Evolutionary conservation across 2,329 filamentous ascomycete genomes (phyloP).

Genomic region (Chrysoporthe austroafricana): DNA sequence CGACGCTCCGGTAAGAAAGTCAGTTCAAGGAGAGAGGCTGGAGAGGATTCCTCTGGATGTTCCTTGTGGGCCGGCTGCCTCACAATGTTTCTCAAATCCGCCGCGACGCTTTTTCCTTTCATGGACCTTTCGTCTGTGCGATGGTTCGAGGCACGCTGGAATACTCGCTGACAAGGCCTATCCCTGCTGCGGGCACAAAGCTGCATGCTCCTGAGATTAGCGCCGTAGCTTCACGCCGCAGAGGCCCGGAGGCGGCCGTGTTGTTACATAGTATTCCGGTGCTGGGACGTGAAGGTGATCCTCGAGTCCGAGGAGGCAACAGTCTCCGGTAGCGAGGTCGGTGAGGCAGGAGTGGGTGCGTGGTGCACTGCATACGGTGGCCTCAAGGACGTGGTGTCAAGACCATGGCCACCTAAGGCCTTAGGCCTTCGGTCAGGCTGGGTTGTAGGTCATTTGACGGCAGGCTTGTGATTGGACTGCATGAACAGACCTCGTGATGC

Average conservation of each 20-base stretch:
- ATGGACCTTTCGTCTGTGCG: slow-evolving; percentile 1
- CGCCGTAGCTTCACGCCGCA: slow-evolving; percentile 15
- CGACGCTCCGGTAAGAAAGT: not conserved
- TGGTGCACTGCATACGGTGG: not conserved
- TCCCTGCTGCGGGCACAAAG: slow-evolving; percentile 20
- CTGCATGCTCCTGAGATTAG: slow-evolving; percentile 16
- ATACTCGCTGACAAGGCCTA: slow-evolving; percentile 23
- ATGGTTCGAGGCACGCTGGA: slow-evolving; percentile 18
- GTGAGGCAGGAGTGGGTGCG: slow-evolving; percentile 1
- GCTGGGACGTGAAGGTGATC: not conserved
- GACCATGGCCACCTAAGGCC: not conserved
- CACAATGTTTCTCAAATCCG: not conserved
- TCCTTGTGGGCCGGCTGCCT: no score
- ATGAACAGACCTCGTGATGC: slow-evolving; percentile 4
- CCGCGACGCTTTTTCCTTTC: not conserved
- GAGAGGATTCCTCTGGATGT: no score
- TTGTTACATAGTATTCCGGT: not conserved
- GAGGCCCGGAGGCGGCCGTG: slow-evolving; percentile 4
- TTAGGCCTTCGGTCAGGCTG: not conserved
- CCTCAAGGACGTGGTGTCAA: not conserved
- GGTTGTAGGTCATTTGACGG: not conserved
- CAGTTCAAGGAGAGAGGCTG: not conserved
- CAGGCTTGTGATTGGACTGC: not conserved
- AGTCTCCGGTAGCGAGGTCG: not conserved
- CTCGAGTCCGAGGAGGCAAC: not conserved